A percentile compares a stretch with the other conserved stretches of the same genome.
These are phyloP conservation scores for Plasmodium reichenowi DNA, from an alignment of 169 alveolate genomes.

Conservation along the genomic window DNA sequence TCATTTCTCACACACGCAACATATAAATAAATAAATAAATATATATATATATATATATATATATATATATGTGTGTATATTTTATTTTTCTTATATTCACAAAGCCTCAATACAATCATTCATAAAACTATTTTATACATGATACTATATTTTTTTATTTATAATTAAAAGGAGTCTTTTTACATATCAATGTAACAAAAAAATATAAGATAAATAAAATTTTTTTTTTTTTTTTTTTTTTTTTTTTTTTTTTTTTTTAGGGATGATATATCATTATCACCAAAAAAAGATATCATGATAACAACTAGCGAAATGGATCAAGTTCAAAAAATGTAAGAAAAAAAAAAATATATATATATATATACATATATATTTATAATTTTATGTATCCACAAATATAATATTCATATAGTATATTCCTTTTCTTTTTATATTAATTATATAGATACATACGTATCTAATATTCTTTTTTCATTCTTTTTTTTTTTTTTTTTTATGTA, in stretches of 20 bases:
- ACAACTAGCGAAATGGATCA: slow-evolving; percentile 73
- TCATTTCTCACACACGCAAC: not conserved
- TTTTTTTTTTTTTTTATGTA: slow-evolving; percentile 3
- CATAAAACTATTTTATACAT: too few relatives aligned
- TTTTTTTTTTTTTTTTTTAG: slow-evolving; percentile 9
- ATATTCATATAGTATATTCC: too few relatives aligned
- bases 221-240: not conserved
- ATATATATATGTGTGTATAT: not conserved
- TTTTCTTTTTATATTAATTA: too few relatives aligned
- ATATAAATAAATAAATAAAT: not conserved
- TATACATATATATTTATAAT: not conserved
- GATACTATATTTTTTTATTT: not conserved
- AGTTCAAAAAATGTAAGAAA: slow-evolving; percentile 74
- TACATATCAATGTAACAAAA: not conserved
- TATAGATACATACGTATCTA: too few relatives aligned
- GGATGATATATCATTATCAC: slow-evolving; percentile 69
- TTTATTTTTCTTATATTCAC: too few relatives aligned
- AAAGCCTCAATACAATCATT: too few relatives aligned
- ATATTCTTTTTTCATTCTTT: not conserved
- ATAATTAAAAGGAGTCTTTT: not conserved
- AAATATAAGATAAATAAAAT: not conserved
- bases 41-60: not conserved
- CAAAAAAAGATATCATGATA: slow-evolving; percentile 65
- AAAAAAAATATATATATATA: not conserved
- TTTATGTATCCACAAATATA: not conserved